phyloP scores from a whole-genome alignment of 1,284 basidiomycete species.

The Jaminaea rosea region DNA sequence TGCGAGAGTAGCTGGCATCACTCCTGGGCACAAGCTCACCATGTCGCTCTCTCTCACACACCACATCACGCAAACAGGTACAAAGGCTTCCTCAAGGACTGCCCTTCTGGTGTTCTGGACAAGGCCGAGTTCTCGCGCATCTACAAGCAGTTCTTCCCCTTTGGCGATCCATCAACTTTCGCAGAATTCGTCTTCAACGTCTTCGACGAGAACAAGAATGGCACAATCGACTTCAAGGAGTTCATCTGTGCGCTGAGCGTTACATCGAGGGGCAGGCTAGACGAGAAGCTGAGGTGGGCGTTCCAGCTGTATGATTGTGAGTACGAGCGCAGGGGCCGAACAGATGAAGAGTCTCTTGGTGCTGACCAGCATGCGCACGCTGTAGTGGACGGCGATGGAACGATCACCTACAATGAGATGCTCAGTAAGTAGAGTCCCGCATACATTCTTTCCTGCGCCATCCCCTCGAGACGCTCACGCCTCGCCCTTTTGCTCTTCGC shows the following conservation, averaged over 20 bases:
- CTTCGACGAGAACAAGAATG: slow-evolving; percentile 47
- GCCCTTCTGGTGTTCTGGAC: slow-evolving; percentile 91
- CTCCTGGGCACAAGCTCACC: no score
- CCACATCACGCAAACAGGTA: slow-evolving; percentile 52
- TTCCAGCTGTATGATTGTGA: slow-evolving; percentile 99
- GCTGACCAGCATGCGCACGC: no score
- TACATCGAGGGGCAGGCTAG: slow-evolving; percentile 82
- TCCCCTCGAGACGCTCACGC: no score
- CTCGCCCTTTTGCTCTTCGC: neutral
- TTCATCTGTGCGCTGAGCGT: slow-evolving; percentile 96
- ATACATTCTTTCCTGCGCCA: no score
- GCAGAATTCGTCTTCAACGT: slow-evolving; percentile 95
- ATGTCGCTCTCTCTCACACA: no score
- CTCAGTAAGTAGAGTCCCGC: slow-evolving; percentile 43
- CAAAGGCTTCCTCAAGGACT: slow-evolving; percentile 98
- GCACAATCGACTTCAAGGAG: slow-evolving; percentile 54
- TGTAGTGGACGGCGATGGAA: slow-evolving; percentile 64
- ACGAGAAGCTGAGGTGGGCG: slow-evolving; percentile 99
- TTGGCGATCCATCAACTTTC: slow-evolving; percentile 93
- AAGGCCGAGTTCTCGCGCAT: slow-evolving; percentile 93
- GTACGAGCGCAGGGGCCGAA: slow-evolving; percentile 51
- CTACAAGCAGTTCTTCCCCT: slow-evolving; percentile 98
- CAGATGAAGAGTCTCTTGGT: no score
- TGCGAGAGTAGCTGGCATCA: neutral
- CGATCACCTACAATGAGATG: slow-evolving; percentile 97